These are phyloP conservation scores for Leccinum broughii DNA, from an alignment of 768 basidiomycete genomes.

Conservation along the genomic window DNA sequence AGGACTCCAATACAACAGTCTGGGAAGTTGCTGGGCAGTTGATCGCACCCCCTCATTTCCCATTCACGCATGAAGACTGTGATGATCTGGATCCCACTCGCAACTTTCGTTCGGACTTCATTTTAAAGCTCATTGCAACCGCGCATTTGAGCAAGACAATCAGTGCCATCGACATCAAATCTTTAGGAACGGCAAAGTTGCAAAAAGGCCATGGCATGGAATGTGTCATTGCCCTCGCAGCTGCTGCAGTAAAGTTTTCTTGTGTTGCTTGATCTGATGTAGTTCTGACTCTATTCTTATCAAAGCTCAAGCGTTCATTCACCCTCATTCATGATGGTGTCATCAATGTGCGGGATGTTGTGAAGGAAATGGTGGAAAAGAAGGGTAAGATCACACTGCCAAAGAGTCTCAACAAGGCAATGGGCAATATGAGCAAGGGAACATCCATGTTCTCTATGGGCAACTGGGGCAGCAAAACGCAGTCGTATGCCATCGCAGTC, in stretches of 20 bases:
- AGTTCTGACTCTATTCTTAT: background rate
- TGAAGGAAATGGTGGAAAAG: too few species aligned
- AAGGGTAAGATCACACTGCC: too few species aligned
- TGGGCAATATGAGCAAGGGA: too few species aligned
- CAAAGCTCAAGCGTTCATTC: too few species aligned
- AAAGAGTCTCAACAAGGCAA: too few species aligned
- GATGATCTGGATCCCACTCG: background rate
- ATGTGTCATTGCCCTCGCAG: background rate
- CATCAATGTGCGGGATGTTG: too few species aligned
- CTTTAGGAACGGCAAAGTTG: background rate
- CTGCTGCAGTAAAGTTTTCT: background rate
- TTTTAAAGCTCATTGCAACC: background rate
- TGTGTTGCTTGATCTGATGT: background rate
- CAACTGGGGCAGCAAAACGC: slow-evolving; percentile 3
- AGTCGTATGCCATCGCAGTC: background rate
- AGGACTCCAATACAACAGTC: background rate
- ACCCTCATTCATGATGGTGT: too few species aligned
- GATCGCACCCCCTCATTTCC: background rate
- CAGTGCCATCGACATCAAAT: background rate
- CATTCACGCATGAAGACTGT: slow-evolving; percentile 3
- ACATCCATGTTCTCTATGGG: slow-evolving; percentile 2
- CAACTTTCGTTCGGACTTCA: slow-evolving; percentile 4
- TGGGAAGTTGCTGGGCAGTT: background rate
- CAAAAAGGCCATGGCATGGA: background rate
- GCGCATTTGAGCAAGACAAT: slow-evolving; percentile 4